Evolutionary conservation across 495 filamentous ascomycete species (phyloP), one percentile per base, ranked within the genome.

Genomic region (Elasticomyces elasticus): DNA sequence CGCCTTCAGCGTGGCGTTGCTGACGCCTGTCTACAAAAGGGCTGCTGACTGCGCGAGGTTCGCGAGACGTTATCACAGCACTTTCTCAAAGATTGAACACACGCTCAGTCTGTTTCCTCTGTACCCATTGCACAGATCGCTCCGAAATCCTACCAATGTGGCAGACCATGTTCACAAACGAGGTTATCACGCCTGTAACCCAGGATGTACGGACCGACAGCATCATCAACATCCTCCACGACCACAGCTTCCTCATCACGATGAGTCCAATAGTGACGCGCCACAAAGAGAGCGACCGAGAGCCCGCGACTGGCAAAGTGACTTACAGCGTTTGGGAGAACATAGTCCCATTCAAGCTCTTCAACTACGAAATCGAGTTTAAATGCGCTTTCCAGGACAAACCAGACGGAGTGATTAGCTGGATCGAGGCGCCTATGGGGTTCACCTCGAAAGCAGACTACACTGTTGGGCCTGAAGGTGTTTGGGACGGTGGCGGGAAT

Each of bases 271-370:
- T 59, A 30, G 50, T 59, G 0, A 54, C 49, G 13, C 49, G 56
- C 1, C 51, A 53, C 28, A 1, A 26, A 7, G 30, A 25, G 12
- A n/a, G 26, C 15, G 24, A 25, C 22, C 50, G 44, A n/a, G 49
- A 52, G 15, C 48, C 15, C 10, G 38, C 9, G 10, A 41, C 42
- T 12, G 50, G 51, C 25, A 59, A 49, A 25, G 19, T 49, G 3
- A 59, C 42, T 31, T 59, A 59, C 45, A 44, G 54, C 20, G 51
- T 59, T 27, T 59, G 51, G 50, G 56, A 59, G 28, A 24, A 42
- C 17, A 48, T 59, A 28, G 51, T 59, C 3, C 56, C 56, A 1
- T 59, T 54, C 44, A 43, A 43, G 22, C 37, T 40, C 10, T 59
- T 49, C 50, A 53, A 49, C 19, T 30, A 52, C 9, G 50, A 59